A percentile compares a stretch with the other conserved stretches of the same genome.
These are phyloP conservation scores for Neurospora sp. DNA, from an alignment of 2,329 filamentous ascomycete genomes.

Conservation along the genomic window DNA sequence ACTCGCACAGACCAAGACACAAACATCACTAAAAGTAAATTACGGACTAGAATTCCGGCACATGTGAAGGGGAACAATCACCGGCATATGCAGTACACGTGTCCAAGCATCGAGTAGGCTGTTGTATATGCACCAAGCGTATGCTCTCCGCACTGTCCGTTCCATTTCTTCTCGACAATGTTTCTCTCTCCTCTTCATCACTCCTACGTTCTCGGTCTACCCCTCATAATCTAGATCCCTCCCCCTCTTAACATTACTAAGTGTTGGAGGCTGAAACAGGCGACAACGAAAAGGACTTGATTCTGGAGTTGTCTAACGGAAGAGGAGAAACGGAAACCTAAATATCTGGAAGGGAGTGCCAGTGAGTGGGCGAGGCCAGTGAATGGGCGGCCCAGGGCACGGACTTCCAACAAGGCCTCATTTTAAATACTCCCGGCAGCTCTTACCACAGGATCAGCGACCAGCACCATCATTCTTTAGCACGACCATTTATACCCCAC, in stretches of 20 bases:
- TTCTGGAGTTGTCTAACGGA: too few relatives aligned
- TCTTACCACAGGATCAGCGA: background rate
- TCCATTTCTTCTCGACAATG: background rate
- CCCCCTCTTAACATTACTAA: background rate
- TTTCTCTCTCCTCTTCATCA: background rate
- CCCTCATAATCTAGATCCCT: background rate
- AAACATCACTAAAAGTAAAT: background rate
- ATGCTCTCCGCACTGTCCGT: background rate
- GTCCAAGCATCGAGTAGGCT: background rate
- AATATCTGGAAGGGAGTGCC: too few relatives aligned
- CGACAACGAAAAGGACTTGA: too few relatives aligned
- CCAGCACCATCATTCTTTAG: background rate
- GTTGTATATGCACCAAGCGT: background rate
- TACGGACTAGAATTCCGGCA: background rate
- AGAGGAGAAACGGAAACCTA: too few relatives aligned
- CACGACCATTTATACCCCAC: background rate
- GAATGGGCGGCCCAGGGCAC: too few relatives aligned
- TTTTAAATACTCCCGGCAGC: background rate
- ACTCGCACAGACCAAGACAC: background rate
- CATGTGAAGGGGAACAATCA: background rate
- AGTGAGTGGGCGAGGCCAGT: too few relatives aligned
- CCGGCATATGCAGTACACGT: background rate
- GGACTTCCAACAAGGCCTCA: background rate
- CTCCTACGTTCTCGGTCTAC: background rate
- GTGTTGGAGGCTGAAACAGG: background rate